A percentile compares a stretch with the other conserved stretches of the same genome.
These are phyloP conservation scores for Diutina rugosa DNA, from an alignment of 1,139 yeast genomes.

Conservation along the genomic window DNA sequence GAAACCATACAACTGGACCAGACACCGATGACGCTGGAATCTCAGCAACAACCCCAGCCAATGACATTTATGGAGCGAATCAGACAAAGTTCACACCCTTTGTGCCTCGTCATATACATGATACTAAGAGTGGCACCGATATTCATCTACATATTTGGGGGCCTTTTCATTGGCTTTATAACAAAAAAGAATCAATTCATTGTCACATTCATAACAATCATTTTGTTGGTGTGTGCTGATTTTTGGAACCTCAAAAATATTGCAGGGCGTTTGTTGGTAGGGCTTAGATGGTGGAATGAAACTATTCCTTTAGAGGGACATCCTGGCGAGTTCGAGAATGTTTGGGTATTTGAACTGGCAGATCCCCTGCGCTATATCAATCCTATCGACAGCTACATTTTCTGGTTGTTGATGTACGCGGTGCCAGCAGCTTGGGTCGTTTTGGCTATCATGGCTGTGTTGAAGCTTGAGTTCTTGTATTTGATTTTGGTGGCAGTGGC, in stretches of 20 bases:
- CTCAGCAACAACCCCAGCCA: not conserved
- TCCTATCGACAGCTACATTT: conserved; percentile 81
- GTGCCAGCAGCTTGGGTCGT: conserved; percentile 69
- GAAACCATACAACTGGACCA: conserved; percentile 1
- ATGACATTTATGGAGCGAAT: not conserved
- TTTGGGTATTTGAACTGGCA: conserved; percentile 85
- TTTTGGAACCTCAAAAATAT: conserved; percentile 92
- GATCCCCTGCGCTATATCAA: conserved; percentile 74
- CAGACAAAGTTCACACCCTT: conserved; percentile 51
- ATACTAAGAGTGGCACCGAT: not conserved
- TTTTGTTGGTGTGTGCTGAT: conserved; percentile 71
- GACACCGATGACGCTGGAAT: not conserved
- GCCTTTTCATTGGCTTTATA: not conserved
- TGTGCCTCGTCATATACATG: conserved; percentile 18
- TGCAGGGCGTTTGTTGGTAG: conserved; percentile 79
- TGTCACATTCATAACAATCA: conserved; percentile 64
- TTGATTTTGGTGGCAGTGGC: conserved; percentile 55
- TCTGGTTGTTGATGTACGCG: conserved; percentile 70
- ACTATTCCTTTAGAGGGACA: conserved; percentile 28
- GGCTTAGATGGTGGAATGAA: conserved; percentile 93
- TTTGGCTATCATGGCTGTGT: conserved; percentile 61
- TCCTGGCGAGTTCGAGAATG: conserved; percentile 37
- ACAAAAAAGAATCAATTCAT: conserved; percentile 41
- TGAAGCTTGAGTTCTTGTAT: conserved; percentile 70
- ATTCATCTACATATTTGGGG: not conserved